These are phyloP conservation scores for Colletotrichum karsti DNA, from an alignment of 2,329 filamentous ascomycete species.

Conservation along the genomic window DNA sequence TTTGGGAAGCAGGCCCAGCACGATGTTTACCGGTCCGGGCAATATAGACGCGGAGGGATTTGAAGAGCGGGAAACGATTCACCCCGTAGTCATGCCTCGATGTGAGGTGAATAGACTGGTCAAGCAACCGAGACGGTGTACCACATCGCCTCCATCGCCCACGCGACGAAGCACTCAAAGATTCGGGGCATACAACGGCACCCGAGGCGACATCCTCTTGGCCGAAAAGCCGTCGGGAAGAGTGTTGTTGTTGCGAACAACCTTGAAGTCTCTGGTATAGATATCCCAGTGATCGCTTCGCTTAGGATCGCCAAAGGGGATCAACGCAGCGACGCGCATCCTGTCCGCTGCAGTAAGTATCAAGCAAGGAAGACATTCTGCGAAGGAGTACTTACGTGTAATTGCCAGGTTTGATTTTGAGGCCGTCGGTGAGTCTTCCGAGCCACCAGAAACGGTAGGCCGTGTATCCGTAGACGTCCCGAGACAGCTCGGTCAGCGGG, in stretches of 20 bases:
- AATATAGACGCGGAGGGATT: too few species aligned
- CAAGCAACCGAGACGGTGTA: too few species aligned
- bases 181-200: too few species aligned
- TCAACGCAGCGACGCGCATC: conserved; percentile 23
- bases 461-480: conserved; percentile 1
- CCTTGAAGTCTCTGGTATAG: background rate
- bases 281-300: conserved; percentile 21
- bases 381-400: conserved; percentile 3
- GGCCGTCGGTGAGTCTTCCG: conserved; percentile 10
- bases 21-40: too few species aligned
- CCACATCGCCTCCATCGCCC: background rate
- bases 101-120: too few species aligned
- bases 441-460: conserved; percentile 23
- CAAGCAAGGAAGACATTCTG: accelerated
- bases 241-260: background rate
- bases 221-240: background rate
- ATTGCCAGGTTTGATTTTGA: conserved; percentile 17
- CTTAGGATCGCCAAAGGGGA: conserved; percentile 18
- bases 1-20: background rate
- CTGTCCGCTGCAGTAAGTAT: background rate
- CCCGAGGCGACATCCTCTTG: background rate
- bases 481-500: background rate
- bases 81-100: too few species aligned
- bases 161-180: too few species aligned
- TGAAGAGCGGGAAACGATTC: too few species aligned